Evolutionary conservation across 1,284 basidiomycete species (phyloP), one percentile per base, ranked within the genome.

Genomic region (Trametes versicolor): DNA sequence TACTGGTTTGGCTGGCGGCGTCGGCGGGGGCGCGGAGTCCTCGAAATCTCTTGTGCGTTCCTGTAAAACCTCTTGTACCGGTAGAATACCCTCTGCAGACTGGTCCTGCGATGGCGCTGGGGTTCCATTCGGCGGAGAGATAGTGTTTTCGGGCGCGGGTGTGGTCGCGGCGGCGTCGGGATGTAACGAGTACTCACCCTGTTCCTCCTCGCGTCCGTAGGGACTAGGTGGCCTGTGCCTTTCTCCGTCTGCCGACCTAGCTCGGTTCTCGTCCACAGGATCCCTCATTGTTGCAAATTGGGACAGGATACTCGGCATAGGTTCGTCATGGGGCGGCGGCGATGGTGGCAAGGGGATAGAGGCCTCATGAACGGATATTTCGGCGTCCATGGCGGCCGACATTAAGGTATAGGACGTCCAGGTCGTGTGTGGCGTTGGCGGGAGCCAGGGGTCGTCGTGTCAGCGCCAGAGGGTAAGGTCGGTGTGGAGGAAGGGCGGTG

Each of bases 321-420:
- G 68, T 32, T 64, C 62, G 47, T 72, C 67, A 64, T 72, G 72
- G 29, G 71, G 69, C 60, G 72, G 73, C 23, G 74, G 74, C 3
- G 73, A 74, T 8, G 64, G 63, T 27, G 75, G 74, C 32, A 75
- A 53, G 51, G 75, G 73, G 12, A 75, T 67, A 10, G 73, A 68
- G 37, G 67, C 69, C 32, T 73, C 73, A 59, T 71, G 70, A 53
- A 73, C 67, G 29, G 72, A n/a, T 58, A 70, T 71, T 43, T 63
- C 63, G 60, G 72, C 61, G 68, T 70, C 71, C 75, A 76, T 76
- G 47, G 45, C 45, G 47, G 43, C 62, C 60, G 51, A 45, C 60
- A 60, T 43, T 15, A 63, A 58, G 55, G 49, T 50, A 53, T 43
- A 58, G 51, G 63, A 57, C 54, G 63, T 68, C 62, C 52, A 59